phyloP scores from a whole-genome alignment of 805 yeast species.

The Hanseniaspora meyeri region DNA sequence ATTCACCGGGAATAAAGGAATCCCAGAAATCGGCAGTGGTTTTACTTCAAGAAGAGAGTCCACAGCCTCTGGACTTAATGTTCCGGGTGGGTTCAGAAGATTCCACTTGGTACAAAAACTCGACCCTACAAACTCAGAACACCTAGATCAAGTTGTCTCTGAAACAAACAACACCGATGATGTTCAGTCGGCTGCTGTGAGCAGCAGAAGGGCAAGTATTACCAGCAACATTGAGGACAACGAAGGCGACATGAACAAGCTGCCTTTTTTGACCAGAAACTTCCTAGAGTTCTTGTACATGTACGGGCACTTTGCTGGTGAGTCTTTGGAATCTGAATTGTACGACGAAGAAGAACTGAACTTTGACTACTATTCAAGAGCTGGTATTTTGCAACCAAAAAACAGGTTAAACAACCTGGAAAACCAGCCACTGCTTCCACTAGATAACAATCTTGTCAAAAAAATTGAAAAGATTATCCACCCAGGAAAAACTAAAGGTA shows the following conservation, averaged over 20 bases:
- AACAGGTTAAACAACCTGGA: constrained; percentile 12
- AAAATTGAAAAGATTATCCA: constrained; percentile 19
- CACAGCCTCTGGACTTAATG: constrained; percentile 53
- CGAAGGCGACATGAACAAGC: constrained; percentile 22
- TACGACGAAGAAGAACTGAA: constrained; percentile 17
- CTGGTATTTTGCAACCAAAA: constrained; percentile 16
- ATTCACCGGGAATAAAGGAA: neutral
- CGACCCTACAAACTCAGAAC: constrained; percentile 17
- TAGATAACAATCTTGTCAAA: constrained; percentile 3
- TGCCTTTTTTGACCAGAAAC: constrained; percentile 51
- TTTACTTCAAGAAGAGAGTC: constrained; percentile 41
- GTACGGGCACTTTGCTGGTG: constrained; percentile 83
- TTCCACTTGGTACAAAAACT: constrained; percentile 42
- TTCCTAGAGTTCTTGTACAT: constrained; percentile 65
- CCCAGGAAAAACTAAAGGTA: constrained; percentile 34
- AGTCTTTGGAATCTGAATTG: constrained; percentile 58
- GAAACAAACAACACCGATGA: constrained; percentile 11
- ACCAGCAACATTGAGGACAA: constrained; percentile 19
- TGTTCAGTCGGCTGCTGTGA: neutral
- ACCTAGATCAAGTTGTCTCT: neutral
- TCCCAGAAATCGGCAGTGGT: constrained; percentile 6
- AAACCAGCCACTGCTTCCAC: constrained; percentile 8
- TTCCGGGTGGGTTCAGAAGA: constrained; percentile 76
- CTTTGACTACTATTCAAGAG: constrained; percentile 22
- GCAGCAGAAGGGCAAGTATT: neutral